These are phyloP conservation scores for Psilocybe tampanensis DNA, from an alignment of 768 basidiomycete species.

Conservation along the genomic window DNA sequence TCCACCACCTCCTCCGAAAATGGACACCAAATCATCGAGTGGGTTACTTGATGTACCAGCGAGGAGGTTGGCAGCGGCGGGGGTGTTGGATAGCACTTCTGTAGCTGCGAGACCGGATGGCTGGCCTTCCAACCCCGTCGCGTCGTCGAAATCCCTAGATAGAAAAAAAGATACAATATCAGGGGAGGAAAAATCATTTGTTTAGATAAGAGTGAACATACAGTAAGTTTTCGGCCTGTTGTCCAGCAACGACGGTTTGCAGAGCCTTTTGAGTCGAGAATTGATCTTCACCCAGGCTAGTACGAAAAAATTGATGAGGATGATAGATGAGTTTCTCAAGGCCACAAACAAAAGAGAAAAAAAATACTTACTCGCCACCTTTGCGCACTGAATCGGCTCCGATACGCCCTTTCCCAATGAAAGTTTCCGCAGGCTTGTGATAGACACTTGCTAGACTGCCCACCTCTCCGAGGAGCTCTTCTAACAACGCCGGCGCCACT, in stretches of 20 bases:
- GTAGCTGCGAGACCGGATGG: too few relatives aligned
- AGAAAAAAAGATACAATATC: not conserved
- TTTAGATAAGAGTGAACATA: constrained; percentile 33
- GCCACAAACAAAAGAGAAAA: too few relatives aligned
- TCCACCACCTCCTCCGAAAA: constrained; percentile 66
- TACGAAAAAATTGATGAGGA: constrained; percentile 57
- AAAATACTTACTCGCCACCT: too few relatives aligned
- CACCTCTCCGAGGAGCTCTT: constrained; percentile 90
- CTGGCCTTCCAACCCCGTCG: constrained; percentile 56
- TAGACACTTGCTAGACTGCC: constrained; percentile 92
- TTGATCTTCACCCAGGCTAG: constrained; percentile 56
- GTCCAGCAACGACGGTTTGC: constrained; percentile 89
- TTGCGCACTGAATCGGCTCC: constrained; percentile 80
- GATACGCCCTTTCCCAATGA: constrained; percentile 89
- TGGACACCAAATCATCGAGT: constrained; percentile 90
- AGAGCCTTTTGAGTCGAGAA: constrained; percentile 34
- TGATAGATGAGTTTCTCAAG: too few relatives aligned
- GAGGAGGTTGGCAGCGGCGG: constrained; percentile 74
- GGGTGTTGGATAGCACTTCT: constrained; percentile 68
- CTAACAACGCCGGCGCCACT: constrained; percentile 82
- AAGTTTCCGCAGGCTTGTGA: constrained; percentile 96
- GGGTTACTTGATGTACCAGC: constrained; percentile 86
- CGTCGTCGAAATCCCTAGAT: constrained; percentile 83
- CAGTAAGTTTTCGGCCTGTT: constrained; percentile 93
- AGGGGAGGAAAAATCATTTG: too few relatives aligned